phyloP scores from a whole-genome alignment of 1,284 basidiomycete species.

The Rhizopogon parksii region DNA sequence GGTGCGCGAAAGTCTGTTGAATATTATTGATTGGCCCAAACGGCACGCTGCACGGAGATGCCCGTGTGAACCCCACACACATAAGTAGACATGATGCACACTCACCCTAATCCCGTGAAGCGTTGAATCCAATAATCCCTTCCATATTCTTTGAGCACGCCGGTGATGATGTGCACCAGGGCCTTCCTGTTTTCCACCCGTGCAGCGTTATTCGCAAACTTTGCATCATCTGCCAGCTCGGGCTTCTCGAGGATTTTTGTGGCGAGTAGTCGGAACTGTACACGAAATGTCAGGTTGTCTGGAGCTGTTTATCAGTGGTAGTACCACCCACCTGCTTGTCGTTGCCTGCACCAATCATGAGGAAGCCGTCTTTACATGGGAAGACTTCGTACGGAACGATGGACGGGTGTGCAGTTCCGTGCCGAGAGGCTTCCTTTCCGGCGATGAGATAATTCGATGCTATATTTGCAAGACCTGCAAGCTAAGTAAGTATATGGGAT shows the following conservation, averaged over 20 bases:
- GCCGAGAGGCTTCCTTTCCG: constrained; percentile 77
- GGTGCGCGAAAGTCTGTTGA: constrained; percentile 83
- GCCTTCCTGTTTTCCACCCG: constrained; percentile 74
- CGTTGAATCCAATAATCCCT: constrained; percentile 69
- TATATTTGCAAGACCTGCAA: constrained; percentile 90
- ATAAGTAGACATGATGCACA: constrained; percentile 9
- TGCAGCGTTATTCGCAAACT: constrained; percentile 67
- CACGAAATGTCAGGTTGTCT: neutral
- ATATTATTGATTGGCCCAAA: constrained; percentile 94
- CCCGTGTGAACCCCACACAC: constrained; percentile 2
- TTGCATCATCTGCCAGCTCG: constrained; percentile 49
- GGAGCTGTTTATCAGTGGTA: constrained; percentile 2
- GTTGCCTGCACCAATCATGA: constrained; percentile 94
- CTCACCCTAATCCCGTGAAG: constrained; percentile 72
- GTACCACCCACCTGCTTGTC: constrained; percentile 62
- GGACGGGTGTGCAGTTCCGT: constrained; percentile 88
- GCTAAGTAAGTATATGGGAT: constrained; percentile 44
- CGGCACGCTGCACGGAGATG: constrained; percentile 55
- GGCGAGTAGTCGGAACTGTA: constrained; percentile 65
- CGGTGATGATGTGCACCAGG: constrained; percentile 69
- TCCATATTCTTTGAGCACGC: constrained; percentile 48
- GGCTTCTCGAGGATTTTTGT: constrained; percentile 55
- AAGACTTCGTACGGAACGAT: constrained; percentile 93
- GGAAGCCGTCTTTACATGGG: constrained; percentile 79
- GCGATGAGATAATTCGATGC: constrained; percentile 91